Percentiles rank a stretch among this genome's conserved stretches.
phyloP scores from a whole-genome alignment of 1,284 basidiomycete species.

The Mycena sp. region DNA sequence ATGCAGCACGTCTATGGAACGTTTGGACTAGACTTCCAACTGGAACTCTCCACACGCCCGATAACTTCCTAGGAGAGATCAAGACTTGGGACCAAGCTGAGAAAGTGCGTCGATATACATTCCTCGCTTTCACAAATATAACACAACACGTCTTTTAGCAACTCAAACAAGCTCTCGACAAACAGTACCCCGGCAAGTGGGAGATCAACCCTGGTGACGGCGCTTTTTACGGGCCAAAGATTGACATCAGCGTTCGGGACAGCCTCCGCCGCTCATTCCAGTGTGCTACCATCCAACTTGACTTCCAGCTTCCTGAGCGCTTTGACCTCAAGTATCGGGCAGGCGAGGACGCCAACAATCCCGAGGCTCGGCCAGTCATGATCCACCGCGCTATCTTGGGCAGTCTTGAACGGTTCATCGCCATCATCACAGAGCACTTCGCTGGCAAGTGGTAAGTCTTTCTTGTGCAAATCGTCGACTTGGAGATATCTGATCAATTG shows the following conservation, averaged over 20 bases:
- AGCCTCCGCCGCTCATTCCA: conserved; percentile 95
- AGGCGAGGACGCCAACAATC: conserved; percentile 58
- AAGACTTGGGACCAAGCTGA: conserved; percentile 94
- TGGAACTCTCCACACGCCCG: conserved; percentile 96
- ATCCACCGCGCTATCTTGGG: conserved; percentile 98
- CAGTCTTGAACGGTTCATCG: conserved; percentile 95
- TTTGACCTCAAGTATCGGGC: conserved; percentile 94
- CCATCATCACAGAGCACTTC: conserved; percentile 97
- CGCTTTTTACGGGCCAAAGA: conserved; percentile 97
- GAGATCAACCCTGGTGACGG: conserved; percentile 96
- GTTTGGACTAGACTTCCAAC: conserved; percentile 98
- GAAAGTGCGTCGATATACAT: conserved; percentile 67
- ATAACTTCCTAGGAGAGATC: conserved; percentile 92
- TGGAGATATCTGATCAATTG: conserved; percentile 1
- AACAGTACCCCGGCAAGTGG: conserved; percentile 92
- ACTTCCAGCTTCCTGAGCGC: conserved; percentile 98
- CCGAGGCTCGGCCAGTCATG: conserved; percentile 85
- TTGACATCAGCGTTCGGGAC: conserved; percentile 97
- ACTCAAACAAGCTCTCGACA: conserved; percentile 87
- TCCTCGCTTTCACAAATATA: background rate
- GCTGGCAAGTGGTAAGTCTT: conserved; percentile 90
- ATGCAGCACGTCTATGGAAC: conserved; percentile 93
- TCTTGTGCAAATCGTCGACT: no score
- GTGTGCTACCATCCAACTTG: conserved; percentile 98
- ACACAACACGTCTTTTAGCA: conserved; percentile 59